These are phyloP conservation scores for sunflower (Helianthus annuus) DNA, from an alignment of 129 eudicot genomes.

Conservation along the genomic window DNA sequence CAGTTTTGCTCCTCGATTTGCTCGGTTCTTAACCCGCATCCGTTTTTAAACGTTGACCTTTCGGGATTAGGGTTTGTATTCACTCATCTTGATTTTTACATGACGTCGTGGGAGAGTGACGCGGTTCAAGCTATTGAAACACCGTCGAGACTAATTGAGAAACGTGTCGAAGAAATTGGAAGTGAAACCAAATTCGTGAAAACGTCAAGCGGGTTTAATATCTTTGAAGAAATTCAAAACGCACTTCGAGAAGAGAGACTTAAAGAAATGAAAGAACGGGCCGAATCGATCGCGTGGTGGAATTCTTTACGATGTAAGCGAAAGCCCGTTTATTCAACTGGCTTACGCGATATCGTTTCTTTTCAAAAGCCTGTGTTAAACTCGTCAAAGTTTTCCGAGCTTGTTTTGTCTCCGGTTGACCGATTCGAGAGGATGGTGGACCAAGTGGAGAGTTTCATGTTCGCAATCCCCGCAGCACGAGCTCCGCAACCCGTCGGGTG, in stretches of 20 bases:
- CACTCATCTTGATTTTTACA: conserved; percentile 76
- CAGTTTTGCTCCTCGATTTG: conserved; percentile 83
- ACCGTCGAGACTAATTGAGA: conserved; percentile 68
- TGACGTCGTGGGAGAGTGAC: conserved; percentile 91
- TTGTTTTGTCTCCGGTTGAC: conserved; percentile 81
- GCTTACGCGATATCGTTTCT: conserved; percentile 59
- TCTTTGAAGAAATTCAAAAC: conserved; percentile 86
- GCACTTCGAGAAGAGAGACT: conserved; percentile 76
- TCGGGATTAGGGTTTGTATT: conserved; percentile 70
- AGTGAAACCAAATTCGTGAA: conserved; percentile 31
- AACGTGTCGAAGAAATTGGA: conserved; percentile 37
- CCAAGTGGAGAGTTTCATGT: conserved; percentile 93
- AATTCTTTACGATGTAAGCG: conserved; percentile 74
- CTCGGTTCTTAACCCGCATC: conserved; percentile 50
- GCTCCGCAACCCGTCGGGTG: conserved; percentile 88
- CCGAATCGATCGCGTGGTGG: conserved; percentile 90
- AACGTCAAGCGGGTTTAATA: conserved; percentile 53
- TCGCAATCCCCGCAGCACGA: conserved; percentile 96
- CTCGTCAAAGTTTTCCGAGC: conserved; percentile 56
- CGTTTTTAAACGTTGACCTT: conserved; percentile 69
- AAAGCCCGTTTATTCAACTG: conserved; percentile 69
- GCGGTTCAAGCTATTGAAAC: conserved; percentile 79
- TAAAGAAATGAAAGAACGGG: conserved; percentile 75
- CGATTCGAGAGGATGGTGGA: conserved; percentile 67
- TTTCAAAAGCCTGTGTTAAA: conserved; percentile 42